Percentiles rank a stretch among this genome's conserved stretches.
phyloP scores from a whole-genome alignment of 2,329 filamentous ascomycete genomes.

The Penicillium sp. region DNA sequence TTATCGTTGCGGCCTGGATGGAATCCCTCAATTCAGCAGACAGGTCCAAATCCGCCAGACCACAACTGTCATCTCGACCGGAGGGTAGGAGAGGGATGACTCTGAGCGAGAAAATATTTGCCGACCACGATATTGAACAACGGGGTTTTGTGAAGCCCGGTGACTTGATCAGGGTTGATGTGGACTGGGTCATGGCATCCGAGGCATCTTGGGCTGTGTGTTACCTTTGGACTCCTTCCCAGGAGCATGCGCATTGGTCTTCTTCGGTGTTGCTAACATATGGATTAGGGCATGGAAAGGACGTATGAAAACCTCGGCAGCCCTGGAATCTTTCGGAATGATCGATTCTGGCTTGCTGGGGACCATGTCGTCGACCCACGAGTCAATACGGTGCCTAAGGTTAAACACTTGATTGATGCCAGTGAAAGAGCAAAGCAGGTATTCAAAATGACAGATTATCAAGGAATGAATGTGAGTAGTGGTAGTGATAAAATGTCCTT shows the following conservation, averaged over 20 bases:
- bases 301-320: too few species aligned
- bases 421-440: not conserved
- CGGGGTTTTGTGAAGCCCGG: conserved; percentile 33
- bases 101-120: conserved; percentile 49
- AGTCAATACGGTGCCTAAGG: conserved; percentile 22
- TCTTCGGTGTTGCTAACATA: too few species aligned
- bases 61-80: conserved; percentile 13
- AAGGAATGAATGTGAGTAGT: not conserved
- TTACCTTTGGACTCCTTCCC: conserved; percentile 18
- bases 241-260: too few species aligned
- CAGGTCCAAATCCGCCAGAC: conserved; percentile 5
- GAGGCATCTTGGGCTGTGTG: conserved; percentile 34
- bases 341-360: conserved; percentile 52
- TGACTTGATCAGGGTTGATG: conserved; percentile 40
- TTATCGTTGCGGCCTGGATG: conserved; percentile 30
- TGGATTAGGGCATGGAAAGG: too few species aligned
- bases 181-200: conserved; percentile 49
- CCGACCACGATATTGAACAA: conserved; percentile 29
- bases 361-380: conserved; percentile 53
- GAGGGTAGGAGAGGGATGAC: conserved; percentile 39
- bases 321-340: conserved; percentile 48
- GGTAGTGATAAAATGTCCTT: not conserved
- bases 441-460: conserved; percentile 4
- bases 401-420: not conserved
- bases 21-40: conserved; percentile 31